A percentile compares a stretch with the other conserved stretches of the same genome.
These are phyloP conservation scores for Mortierella antarctica DNA, from an alignment of 192 early-diverging fungal genomes.

Conservation along the genomic window DNA sequence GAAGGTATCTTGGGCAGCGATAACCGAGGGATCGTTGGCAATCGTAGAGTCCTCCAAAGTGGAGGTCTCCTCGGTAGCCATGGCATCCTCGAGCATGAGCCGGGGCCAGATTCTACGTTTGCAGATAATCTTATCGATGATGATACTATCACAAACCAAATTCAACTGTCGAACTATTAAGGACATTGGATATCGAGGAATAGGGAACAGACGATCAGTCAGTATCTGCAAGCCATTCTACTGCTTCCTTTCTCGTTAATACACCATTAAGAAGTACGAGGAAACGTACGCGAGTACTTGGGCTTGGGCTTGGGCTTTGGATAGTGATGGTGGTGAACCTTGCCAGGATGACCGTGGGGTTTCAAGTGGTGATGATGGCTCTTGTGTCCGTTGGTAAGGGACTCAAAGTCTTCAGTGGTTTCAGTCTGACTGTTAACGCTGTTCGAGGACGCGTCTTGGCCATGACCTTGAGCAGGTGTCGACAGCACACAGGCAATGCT, in stretches of 20 bases:
- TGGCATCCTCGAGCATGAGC: neutral
- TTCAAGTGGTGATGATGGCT: neutral
- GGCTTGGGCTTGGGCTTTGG: neutral
- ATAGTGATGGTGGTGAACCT: conserved; percentile 1
- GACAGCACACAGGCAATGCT: conserved; percentile 7
- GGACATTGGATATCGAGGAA: too few relatives aligned
- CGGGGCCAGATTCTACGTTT: neutral
- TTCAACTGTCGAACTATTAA: neutral
- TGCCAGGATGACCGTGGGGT: conserved; percentile 6
- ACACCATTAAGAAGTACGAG: neutral
- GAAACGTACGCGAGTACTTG: too few relatives aligned
- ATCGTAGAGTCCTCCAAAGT: neutral
- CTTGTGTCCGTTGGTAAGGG: neutral
- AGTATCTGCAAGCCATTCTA: neutral
- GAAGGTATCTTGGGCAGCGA: neutral
- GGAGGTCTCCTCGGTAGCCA: neutral
- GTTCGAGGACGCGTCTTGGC: neutral
- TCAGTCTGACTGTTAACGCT: neutral
- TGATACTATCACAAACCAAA: conserved; percentile 3
- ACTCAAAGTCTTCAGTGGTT: neutral
- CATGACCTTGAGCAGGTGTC: neutral
- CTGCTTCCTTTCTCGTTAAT: neutral
- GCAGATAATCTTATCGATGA: conserved; percentile 10
- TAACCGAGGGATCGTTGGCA: neutral
- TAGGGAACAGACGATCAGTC: neutral